Base-by-base conservation (phyloP, 1,284 basidiomycete species). In the Cronartium quercuum region DNA sequence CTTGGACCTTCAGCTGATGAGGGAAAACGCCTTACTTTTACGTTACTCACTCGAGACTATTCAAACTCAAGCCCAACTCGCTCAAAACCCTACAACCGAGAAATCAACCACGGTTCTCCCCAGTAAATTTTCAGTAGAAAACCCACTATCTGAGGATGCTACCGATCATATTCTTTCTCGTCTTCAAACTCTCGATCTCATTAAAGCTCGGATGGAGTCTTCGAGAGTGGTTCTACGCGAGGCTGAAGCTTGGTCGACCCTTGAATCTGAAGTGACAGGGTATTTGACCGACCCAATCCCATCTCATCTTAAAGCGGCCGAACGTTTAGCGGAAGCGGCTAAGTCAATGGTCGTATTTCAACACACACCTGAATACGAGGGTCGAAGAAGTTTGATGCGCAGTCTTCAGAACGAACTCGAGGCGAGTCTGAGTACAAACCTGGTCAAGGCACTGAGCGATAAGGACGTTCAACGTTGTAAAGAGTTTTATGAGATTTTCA, bases 1-100 rank as follows among this genome's bases (percentile, higher is more conserved):
- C 1, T 96, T 95, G 80, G 94, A 96, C 82, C 84, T 97, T 24
- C 93, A 96, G 81, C 94, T 95, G 83, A 94, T 96, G 88, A 89
- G 91, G 64, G 94, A 96, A 80, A 88, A 89, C 44, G 92, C 93
- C 0, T 83, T 90, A 13, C 86, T 90, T 1, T 84, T 96, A 21
- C 89, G 90, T 77, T 83, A 82, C 29, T 83, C 87, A 6, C 83
- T 94, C 18, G 83, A 85, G 18, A 84, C 85, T 40, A 87, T 91
- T 18, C 82, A 84, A 75, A 78, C 79, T 65, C 84, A 86, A 76
- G 83, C 83, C 66, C 84, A 83, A 38, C 76, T 79, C 18, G 68
- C 62, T 62, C 9, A 37, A 37, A 15, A 63, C 37, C 44, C 41
- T 1, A 35, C 66, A 3, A 13, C 57, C 18, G 13, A 34, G 13